Base-by-base conservation (phyloP, 1,139 yeast genomes). In the Kurtzmaniella quercitrusa region DNA sequence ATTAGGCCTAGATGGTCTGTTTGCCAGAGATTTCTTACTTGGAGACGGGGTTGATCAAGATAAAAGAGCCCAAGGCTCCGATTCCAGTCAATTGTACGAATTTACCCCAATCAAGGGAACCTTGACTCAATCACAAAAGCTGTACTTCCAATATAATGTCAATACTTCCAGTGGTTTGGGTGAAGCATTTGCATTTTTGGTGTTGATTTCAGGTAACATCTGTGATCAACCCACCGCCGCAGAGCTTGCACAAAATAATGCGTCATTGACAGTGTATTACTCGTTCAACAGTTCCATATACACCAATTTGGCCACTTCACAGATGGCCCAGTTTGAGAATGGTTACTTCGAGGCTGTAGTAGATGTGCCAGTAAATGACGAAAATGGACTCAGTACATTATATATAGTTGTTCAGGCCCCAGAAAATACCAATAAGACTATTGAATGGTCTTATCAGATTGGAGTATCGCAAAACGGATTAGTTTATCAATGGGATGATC, bases 381-480 rank as follows among this genome's bases (percentile, higher is more conserved):
- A 25, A 2, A 9, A 14, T 25, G 39, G 39, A 18, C 3, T 37
- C 9, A 19, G 21, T 11, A 29, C 38, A 6, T 57, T 81, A 21
- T 80, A 77, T 52, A 68, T 81, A 10, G 75, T 78, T 1, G 76
- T 79, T 2, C 50, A 65, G 15, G 73, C 79, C 1, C 77, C 81
- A 0, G 68, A 68, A 44, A 68, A 73, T 50, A 57, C 65, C 5
- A 61, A 66, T 40, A 50, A 52, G 23, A 51, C 66, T 2, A 77
- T 72, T 14, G 44, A 52, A 3, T 82, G 89, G 85, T 53, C 66
- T 6, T 86, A 85, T 54, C 80, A 82, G 57, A 63, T 90, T 31
- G 93, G 90, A 2, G 77, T 82, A 2, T 85, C 93, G 1, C 85
- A 82, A 50, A 69, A 70, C 42, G 81, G 79, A 50, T 71, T 85